These are phyloP conservation scores for Plantago lanceolata DNA, from an alignment of 305 asterid genomes.

Conservation along the genomic window DNA sequence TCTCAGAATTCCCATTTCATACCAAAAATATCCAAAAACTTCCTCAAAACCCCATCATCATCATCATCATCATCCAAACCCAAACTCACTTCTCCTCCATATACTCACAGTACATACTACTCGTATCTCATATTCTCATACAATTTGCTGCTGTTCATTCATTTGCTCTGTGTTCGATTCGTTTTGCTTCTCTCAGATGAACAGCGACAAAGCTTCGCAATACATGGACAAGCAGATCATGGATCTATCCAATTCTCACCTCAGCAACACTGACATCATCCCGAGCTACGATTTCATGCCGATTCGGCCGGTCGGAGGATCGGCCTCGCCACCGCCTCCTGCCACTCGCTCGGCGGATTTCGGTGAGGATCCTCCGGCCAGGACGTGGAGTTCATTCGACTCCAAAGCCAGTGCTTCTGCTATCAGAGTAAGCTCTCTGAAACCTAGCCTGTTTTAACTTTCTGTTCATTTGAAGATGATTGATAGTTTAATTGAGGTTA, in stretches of 20 bases:
- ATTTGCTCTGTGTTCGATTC: no score
- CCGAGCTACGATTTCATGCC: conserved; percentile 31
- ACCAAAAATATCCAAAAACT: neutral
- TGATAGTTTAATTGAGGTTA: neutral
- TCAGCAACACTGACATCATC: conserved; percentile 15
- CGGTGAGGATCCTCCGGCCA: conserved; percentile 1
- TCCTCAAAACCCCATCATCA: neutral
- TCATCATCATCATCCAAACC: no score
- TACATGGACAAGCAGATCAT: conserved; percentile 31
- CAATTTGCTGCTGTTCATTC: neutral
- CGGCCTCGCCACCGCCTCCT: conserved; percentile 11
- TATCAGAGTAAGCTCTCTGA: conserved; percentile 15
- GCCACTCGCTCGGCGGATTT: conserved; percentile 8
- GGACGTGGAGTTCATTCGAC: conserved; percentile 21
- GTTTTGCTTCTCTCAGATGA: conserved; percentile 16
- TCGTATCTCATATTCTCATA: neutral
- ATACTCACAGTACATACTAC: neutral
- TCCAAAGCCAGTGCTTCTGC: conserved; percentile 18
- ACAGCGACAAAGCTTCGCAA: conserved; percentile 4
- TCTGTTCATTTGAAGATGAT: neutral
- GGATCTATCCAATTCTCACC: conserved; percentile 27
- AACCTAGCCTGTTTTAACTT: neutral
- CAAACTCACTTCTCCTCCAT: no score
- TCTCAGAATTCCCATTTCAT: neutral
- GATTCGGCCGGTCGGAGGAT: conserved; percentile 16